Conservation (phyloP, 192 early-diverging fungal species). For the Backusella luteola region DNA sequence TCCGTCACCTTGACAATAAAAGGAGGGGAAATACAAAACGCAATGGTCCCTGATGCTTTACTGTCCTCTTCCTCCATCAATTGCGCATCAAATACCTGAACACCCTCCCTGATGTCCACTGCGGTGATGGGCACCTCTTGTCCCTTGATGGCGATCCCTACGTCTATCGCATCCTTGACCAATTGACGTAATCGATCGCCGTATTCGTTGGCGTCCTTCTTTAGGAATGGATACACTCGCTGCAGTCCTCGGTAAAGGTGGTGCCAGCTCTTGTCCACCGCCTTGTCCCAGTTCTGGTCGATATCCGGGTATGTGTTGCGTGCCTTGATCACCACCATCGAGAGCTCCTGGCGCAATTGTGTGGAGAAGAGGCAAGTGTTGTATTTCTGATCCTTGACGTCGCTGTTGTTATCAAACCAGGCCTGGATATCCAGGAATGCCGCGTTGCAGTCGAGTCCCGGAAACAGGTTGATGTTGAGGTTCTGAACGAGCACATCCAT, state of each 20-base stretch:
- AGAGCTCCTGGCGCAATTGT: slow-evolving; percentile 29
- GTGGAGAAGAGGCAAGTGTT: not conserved
- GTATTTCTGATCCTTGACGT: not conserved
- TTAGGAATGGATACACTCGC: slow-evolving; percentile 21
- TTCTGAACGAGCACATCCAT: slow-evolving; percentile 49
- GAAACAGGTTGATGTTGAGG: slow-evolving; percentile 44
- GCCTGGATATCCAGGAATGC: slow-evolving; percentile 21
- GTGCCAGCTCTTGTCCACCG: slow-evolving; percentile 14
- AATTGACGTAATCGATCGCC: slow-evolving; percentile 20
- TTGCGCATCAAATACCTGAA: slow-evolving; percentile 18
- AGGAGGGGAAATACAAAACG: slow-evolving; percentile 34
- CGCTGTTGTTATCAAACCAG: slow-evolving; percentile 20
- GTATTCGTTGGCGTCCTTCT: not conserved
- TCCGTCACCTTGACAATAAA: slow-evolving; percentile 17
- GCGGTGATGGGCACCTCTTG: slow-evolving; percentile 33
- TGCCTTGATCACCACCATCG: slow-evolving; percentile 7
- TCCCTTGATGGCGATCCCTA: slow-evolving; percentile 32
- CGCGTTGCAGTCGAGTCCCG: slow-evolving; percentile 31
- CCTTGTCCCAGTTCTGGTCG: slow-evolving; percentile 10
- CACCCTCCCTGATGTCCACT: slow-evolving; percentile 20
- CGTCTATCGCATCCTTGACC: slow-evolving; percentile 22
- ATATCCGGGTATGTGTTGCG: not conserved
- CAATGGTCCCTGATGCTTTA: slow-evolving; percentile 14
- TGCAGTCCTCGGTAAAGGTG: slow-evolving; percentile 27
- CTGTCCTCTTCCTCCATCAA: slow-evolving; percentile 30